Evolutionary conservation across 495 filamentous ascomycete genomes (phyloP).

Genomic region (Chaetomium fimeti): DNA sequence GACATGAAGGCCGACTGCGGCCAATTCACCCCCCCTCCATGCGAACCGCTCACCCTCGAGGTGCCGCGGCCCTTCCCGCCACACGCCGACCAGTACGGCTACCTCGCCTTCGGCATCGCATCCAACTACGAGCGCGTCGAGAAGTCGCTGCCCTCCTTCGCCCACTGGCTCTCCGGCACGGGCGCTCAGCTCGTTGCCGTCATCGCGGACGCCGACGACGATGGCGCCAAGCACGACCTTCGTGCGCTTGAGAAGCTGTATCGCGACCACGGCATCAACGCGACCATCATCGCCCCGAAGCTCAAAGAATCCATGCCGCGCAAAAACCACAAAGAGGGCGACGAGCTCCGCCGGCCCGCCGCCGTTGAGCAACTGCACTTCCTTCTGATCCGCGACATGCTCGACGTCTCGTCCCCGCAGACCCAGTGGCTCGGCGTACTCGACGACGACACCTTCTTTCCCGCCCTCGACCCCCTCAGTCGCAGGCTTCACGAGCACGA

Average conservation of each 20-base stretch:
- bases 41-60: conserved; percentile 34
- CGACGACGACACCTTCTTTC: conserved; percentile 75
- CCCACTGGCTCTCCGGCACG: conserved; percentile 61
- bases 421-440: conserved; percentile 64
- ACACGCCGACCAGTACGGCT: conserved; percentile 22
- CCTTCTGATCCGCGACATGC: conserved; percentile 57
- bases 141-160: conserved; percentile 54
- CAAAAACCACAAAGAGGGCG: conserved; percentile 8
- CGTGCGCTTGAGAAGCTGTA: conserved; percentile 32
- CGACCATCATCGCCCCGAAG: conserved; percentile 50
- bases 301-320: conserved; percentile 43
- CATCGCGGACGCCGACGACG: conserved; percentile 50
- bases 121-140: conserved; percentile 57
- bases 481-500: conserved; percentile 48
- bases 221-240: conserved; percentile 17
- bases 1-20: conserved; percentile 35
- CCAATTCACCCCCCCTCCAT: conserved; percentile 24
- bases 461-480: conserved; percentile 58
- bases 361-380: conserved; percentile 62
- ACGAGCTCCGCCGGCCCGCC: not conserved
- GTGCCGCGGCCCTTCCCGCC: conserved; percentile 38
- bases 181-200: conserved; percentile 56
- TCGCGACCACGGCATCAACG: conserved; percentile 50
- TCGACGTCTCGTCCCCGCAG: conserved; percentile 50
- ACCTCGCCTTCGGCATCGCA: conserved; percentile 57